These are phyloP conservation scores for Lipomyces lipofer DNA, from an alignment of 805 yeast species.

Conservation along the genomic window DNA sequence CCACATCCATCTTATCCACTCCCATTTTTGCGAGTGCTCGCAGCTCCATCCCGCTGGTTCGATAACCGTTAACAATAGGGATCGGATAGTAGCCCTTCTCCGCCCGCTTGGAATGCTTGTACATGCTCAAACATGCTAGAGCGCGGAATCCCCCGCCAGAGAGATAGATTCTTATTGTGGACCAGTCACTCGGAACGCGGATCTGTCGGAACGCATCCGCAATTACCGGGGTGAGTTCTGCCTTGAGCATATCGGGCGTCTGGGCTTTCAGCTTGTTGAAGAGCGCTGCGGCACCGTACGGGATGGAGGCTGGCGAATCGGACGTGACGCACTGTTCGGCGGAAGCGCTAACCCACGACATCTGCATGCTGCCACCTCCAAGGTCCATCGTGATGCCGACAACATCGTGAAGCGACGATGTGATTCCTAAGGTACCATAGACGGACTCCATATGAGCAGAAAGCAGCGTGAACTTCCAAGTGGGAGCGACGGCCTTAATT, in stretches of 20 bases:
- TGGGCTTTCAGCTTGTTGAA: conserved; percentile 52
- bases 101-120: conserved; percentile 29
- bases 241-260: neutral
- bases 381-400: conserved; percentile 71
- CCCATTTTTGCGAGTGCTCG: conserved; percentile 53
- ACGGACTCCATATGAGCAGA: conserved; percentile 65
- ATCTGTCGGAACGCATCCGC: conserved; percentile 35
- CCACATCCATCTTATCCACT: conserved; percentile 33
- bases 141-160: conserved; percentile 79
- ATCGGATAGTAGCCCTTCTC: conserved; percentile 61
- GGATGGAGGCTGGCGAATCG: conserved; percentile 56
- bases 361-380: conserved; percentile 69
- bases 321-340: conserved; percentile 59
- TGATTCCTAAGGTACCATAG: conserved; percentile 71
- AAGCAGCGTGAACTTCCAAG: conserved; percentile 61
- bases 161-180: conserved; percentile 61
- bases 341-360: conserved; percentile 65
- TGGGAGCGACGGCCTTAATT: conserved; percentile 56
- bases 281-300: conserved; percentile 73
- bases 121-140: conserved; percentile 54
- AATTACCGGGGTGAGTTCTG: conserved; percentile 55
- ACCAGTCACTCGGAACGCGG: conserved; percentile 7
- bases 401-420: conserved; percentile 66
- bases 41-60: conserved; percentile 56
- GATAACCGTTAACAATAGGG: conserved; percentile 68